Evolutionary conservation across 2,329 filamentous ascomycete species (phyloP), one percentile per base, ranked within the genome.

Genomic region (Fusarium pseudonygamai): DNA sequence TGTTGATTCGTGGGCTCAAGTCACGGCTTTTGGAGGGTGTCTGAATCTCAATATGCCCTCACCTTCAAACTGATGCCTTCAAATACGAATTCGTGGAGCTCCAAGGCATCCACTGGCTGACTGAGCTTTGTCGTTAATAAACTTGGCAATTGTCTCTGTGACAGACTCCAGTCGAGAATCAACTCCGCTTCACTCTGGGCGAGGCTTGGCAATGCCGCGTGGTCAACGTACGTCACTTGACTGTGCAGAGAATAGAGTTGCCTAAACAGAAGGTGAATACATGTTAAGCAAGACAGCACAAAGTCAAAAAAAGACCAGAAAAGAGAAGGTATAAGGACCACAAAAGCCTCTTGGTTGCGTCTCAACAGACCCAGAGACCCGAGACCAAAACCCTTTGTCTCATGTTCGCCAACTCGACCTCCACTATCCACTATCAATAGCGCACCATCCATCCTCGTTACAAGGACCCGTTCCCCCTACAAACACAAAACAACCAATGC

Each of bases 161-260:
- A 40, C 45, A 64, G 26, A 65, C 45, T 46, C 39, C 32, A 55
- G 20, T 26, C 46, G 64, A 56, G 46, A 70, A 56, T 59, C 37
- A 42, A 57, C 64, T 62, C 52, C 53, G 68, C 57, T 62, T 73
- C 61, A 69, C 37, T 62, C 56, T 68, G 36, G 46, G 42, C 62
- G 50, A 67, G 61, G 69, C 72, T 73, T 75, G 72, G 72, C 72
- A 56, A 56, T 70, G 72, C 72, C 72, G 72, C 72, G 72, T 74
- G 64, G 42, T 67, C 65, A 45, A 64, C 50, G 47, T 75, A 74
- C 72, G 72, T 74, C 69, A 74, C 64, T 73, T 75, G 66, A 45
- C 59, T 60, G 47, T 64, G 43, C 40, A 73, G 42, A 71, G 40
- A 61, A 67, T 52, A n/a, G 45, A 62, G 66, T 36, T 73, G 71